Conservation (phyloP, 2,329 filamentous ascomycete genomes). For the Truncatella angustata region DNA sequence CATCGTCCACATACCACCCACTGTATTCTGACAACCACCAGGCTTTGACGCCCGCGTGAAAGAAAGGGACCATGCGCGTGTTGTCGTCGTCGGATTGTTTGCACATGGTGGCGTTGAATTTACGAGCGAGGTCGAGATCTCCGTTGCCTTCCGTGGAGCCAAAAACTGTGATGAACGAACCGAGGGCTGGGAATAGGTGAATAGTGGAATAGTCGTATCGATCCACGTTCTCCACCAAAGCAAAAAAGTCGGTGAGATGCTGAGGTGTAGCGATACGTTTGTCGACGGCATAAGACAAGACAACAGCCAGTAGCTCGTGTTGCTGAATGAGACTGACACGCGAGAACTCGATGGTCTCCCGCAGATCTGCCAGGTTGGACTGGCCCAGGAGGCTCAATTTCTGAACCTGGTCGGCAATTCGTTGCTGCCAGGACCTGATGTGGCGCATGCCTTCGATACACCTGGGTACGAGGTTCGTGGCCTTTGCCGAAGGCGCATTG, state of each 20-base stretch:
- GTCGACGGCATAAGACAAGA: constrained; percentile 76
- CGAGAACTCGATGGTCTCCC: constrained; percentile 79
- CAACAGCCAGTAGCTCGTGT: constrained; percentile 83
- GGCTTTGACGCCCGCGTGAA: constrained; percentile 75
- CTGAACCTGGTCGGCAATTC: constrained; percentile 72
- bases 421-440: constrained; percentile 74
- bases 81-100: constrained; percentile 64
- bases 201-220: constrained; percentile 67
- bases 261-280: constrained; percentile 66
- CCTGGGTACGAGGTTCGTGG: constrained; percentile 65
- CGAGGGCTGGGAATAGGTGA: constrained; percentile 79
- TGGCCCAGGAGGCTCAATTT: constrained; percentile 74
- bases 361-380: constrained; percentile 52
- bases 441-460: constrained; percentile 75
- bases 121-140: constrained; percentile 66
- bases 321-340: constrained; percentile 79
- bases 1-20: constrained; percentile 79
- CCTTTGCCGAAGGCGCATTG: constrained; percentile 40
- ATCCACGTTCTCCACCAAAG: constrained; percentile 66
- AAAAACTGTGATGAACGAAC: constrained; percentile 73
- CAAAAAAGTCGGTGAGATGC: constrained; percentile 73
- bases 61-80: constrained; percentile 68
- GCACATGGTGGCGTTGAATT: constrained; percentile 68
- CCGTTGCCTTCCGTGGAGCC: constrained; percentile 73
- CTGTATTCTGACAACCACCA: constrained; percentile 96